Evolutionary conservation across 768 basidiomycete genomes (phyloP).

Genomic region (Russula olivacea): DNA sequence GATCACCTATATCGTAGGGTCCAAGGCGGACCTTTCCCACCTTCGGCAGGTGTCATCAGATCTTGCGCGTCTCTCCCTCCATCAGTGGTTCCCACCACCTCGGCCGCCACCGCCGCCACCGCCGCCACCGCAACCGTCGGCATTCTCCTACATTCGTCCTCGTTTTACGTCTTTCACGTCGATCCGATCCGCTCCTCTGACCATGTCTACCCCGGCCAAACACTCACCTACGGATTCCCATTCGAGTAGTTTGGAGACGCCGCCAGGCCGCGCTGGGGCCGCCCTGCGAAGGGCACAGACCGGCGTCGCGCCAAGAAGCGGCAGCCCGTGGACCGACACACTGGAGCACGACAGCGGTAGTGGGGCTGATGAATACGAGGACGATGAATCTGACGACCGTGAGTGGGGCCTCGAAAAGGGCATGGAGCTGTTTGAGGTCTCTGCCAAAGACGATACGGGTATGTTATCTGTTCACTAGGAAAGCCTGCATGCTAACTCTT

Average conservation of each 20-base stretch:
- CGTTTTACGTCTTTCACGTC: conserved; percentile 71
- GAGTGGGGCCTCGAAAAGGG: conserved; percentile 78
- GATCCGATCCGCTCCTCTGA: conserved; percentile 55
- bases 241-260: conserved; percentile 54
- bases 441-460: conserved; percentile 86
- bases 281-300: conserved; percentile 32
- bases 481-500: background rate
- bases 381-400: conserved; percentile 44
- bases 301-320: conserved; percentile 30
- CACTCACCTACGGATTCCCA: conserved; percentile 48
- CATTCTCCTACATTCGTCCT: conserved; percentile 71
- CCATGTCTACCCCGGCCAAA: conserved; percentile 38
- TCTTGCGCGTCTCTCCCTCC: conserved; percentile 74
- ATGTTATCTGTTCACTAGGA: conserved; percentile 26
- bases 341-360: conserved; percentile 28
- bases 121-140: conserved; percentile 52
- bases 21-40: conserved; percentile 76
- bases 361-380: conserved; percentile 51
- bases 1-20: conserved; percentile 92
- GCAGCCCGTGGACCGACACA: conserved; percentile 25
- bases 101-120: conserved; percentile 59
- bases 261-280: conserved; percentile 43
- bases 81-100: conserved; percentile 85
- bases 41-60: conserved; percentile 76
- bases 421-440: conserved; percentile 88